These are phyloP conservation scores for Lactarius hengduanensis DNA, from an alignment of 768 basidiomycete genomes.

Conservation along the genomic window DNA sequence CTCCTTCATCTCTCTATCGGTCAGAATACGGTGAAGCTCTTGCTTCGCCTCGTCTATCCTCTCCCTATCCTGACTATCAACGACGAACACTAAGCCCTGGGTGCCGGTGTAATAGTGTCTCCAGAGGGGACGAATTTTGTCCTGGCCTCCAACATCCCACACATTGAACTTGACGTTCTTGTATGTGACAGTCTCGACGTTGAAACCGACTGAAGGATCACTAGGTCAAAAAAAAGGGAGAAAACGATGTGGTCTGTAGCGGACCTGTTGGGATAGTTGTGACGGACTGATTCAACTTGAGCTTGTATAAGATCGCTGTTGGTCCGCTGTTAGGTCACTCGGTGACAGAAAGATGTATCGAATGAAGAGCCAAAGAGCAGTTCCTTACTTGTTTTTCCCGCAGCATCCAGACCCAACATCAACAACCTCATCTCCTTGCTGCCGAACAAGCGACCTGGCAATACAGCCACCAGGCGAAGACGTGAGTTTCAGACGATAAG, in stretches of 20 bases:
- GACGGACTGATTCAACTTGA: slow-evolving; percentile 98
- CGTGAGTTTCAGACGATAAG: slow-evolving; percentile 13
- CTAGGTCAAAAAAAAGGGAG: not conserved
- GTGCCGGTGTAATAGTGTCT: slow-evolving; percentile 99
- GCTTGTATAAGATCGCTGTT: slow-evolving; percentile 95
- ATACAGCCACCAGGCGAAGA: slow-evolving; percentile 1
- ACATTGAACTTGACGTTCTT: slow-evolving; percentile 97
- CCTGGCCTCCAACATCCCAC: slow-evolving; percentile 99
- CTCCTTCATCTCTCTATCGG: slow-evolving; percentile 98
- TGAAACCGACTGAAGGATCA: slow-evolving; percentile 80
- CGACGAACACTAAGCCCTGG: slow-evolving; percentile 96
- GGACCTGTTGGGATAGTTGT: slow-evolving; percentile 96
- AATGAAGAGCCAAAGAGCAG: slow-evolving; percentile 20
- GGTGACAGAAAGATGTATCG: not conserved
- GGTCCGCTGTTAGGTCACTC: slow-evolving; percentile 20
- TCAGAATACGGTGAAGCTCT: slow-evolving; percentile 93
- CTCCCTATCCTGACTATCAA: slow-evolving; percentile 94
- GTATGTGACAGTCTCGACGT: slow-evolving; percentile 98
- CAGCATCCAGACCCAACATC: slow-evolving; percentile 97
- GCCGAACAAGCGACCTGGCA: slow-evolving; percentile 87
- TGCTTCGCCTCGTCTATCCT: slow-evolving; percentile 95
- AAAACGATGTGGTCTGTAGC: slow-evolving; percentile 28
- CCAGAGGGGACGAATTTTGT: slow-evolving; percentile 98
- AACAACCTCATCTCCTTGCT: slow-evolving; percentile 99
- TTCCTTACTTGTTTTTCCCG: slow-evolving; percentile 92